Evolutionary conservation across 495 filamentous ascomycete species (phyloP), one percentile per base, ranked within the genome.

Genomic region (Talaromyces nanjingensis): DNA sequence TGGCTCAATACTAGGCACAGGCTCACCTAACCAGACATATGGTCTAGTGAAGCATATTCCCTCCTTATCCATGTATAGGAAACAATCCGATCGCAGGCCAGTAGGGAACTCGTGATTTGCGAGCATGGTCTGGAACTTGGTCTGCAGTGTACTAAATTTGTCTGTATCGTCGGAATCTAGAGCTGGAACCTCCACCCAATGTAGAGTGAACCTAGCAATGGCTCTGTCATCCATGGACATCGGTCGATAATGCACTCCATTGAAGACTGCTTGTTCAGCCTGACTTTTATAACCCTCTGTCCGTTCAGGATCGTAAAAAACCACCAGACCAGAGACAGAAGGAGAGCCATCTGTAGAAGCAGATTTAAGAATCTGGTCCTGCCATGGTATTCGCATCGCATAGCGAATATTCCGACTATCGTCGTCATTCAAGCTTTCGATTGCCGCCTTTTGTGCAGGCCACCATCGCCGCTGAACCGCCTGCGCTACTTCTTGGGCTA

Each of bases 11-110:
- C 65, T 57, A 64, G 62, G 60, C 9, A 33, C 9, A 33, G 31
- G 31, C 7, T 33, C 31, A 11, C 31, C 31, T 64, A 53, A 62
- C 62, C 60, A 63, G 31, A 61, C 49, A 9, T 54, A 54, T 47
- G 65, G 55, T 39, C 52, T 59, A 20, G 39, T 56, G 31, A 62
- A 67, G 24, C 59, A 42, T 27, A 64, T 37, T 27, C 47, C 56
- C 62, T 67, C 65, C 14, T 64, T 12, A 62, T 64, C 65, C 47
- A 67, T 25, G 18, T 64, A 67, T 5, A 67, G 62, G 31, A 67
- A 67, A 27, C 31, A 49, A 25, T 67, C 65, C 34, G 45, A 29
- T 59, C 65, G 65, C 47, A 64, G 54, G 25, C 65, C 65, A 20
- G 4, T 12, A 3, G 65, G 62, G 34, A 67, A 49, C 53, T 64